Base-by-base conservation (phyloP, 768 basidiomycete genomes). In the Zangia roseola region DNA sequence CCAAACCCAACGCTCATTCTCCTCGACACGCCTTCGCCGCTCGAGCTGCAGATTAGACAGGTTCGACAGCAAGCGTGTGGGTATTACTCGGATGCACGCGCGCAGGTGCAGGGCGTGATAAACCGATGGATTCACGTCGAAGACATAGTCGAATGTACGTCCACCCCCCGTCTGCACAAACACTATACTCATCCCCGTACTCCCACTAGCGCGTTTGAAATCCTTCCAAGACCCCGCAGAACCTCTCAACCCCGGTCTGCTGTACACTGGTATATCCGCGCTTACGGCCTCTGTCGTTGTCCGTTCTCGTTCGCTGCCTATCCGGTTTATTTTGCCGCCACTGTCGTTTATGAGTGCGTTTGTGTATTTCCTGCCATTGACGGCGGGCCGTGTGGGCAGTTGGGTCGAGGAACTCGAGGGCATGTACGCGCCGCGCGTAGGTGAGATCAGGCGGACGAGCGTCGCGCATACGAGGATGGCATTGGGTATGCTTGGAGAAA, bases 241-340 rank as follows among this genome's bases (percentile, higher is more conserved):
- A 70, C 74, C 84, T 1, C 80, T 97, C 24, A 92, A 86, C 10
- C 94, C 94, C 1, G 91, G 89, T n/a, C 61, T 88, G 5, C 83
- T 97, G 45, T 97, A 95, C 73, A 86, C 91, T 39, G 91, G 92
- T 41, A 79, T 98, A 41, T 84, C 91, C 3, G 83, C 91, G 13
- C 82, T 98, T 40, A 87, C 89, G 4, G 91, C 89, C 2, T 93
- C 93, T 48, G 86, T 98, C 58, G 58, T 97, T 47, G 82, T 88
- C 0, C 86, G 94, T 36, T 88, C 86, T 56, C 84, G 94, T 54
- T 63, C 73, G 44, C 69, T 94, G 45, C 76, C 83, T 26, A 70
- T 82, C 6, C 87, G 95, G 17, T 58, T 87, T 43, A 53, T 87
- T 38, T 77, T 94, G 13, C 95, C 95, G 0, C 88, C 94, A 0